Evolutionary conservation across 345 rosid genomes (phyloP).

Genomic region (Adansonia digitata): DNA sequence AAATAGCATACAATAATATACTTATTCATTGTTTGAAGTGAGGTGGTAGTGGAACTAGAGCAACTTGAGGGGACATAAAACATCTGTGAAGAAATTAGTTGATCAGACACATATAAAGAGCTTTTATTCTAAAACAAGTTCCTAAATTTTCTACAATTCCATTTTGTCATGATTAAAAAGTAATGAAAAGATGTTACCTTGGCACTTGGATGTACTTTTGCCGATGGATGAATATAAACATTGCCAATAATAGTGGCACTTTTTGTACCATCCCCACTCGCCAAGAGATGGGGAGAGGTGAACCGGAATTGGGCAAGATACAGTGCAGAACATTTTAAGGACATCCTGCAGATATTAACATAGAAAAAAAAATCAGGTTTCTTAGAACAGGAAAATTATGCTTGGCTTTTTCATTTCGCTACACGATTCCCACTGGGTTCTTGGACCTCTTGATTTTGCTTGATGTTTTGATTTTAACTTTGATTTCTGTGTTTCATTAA

Average conservation of each 20-base stretch:
- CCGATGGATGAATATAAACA: constrained; percentile 92
- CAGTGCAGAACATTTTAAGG: constrained; percentile 74
- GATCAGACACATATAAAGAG: too few relatives aligned
- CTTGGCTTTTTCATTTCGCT: neutral
- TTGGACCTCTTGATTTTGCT: neutral
- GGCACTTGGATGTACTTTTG: constrained; percentile 93
- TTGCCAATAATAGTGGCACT: constrained; percentile 70
- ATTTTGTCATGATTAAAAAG: too few relatives aligned
- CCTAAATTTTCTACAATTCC: neutral
- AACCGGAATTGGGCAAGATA: constrained; percentile 75
- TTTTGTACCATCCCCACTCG: constrained; percentile 72
- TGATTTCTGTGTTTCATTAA: neutral
- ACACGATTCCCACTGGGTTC: neutral
- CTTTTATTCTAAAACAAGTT: neutral
- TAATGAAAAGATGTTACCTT: constrained; percentile 45
- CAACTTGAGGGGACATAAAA: neutral
- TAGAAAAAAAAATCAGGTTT: neutral
- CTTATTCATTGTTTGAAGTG: too few relatives aligned
- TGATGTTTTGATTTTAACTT: neutral
- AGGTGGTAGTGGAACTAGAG: too few relatives aligned
- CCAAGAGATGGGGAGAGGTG: constrained; percentile 70
- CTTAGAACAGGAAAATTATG: neutral
- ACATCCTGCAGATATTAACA: constrained; percentile 54
- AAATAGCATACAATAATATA: neutral
- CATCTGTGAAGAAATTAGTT: neutral